phyloP scores from a whole-genome alignment of 805 yeast genomes.

The Metschnikowia dekortorum region DNA sequence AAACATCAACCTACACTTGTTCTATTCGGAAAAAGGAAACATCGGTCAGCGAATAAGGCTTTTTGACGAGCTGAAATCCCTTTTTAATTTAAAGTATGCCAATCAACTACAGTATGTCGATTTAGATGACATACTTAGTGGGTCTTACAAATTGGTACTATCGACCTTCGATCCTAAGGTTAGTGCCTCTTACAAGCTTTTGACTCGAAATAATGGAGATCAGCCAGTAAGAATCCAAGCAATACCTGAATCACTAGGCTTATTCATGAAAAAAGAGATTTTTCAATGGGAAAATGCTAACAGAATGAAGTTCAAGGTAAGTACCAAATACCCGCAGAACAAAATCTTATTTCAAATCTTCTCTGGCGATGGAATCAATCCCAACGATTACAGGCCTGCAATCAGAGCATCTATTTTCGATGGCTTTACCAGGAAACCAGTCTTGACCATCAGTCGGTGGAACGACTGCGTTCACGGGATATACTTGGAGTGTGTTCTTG shows the following conservation, averaged over 20 bases:
- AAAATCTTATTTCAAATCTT: conserved; percentile 24
- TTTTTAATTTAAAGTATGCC: conserved; percentile 29
- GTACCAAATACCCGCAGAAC: conserved; percentile 17
- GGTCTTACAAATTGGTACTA: conserved; percentile 41
- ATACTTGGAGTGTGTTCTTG: conserved; percentile 29
- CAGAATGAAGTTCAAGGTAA: conserved; percentile 32
- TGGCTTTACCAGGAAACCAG: conserved; percentile 22
- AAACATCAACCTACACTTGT: conserved; percentile 41
- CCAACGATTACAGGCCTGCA: conserved; percentile 37
- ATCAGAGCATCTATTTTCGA: conserved; percentile 43
- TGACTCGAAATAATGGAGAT: conserved; percentile 21
- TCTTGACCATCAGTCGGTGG: conserved; percentile 36
- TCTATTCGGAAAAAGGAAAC: conserved; percentile 32
- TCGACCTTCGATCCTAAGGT: conserved; percentile 41
- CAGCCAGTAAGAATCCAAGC: conserved; percentile 9
- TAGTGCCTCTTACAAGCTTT: conserved; percentile 27
- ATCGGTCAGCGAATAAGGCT: conserved; percentile 17
- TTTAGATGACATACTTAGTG: conserved; percentile 22
- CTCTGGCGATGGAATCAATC: conserved; percentile 14
- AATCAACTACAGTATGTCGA: conserved; percentile 30
- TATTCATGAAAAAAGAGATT: conserved; percentile 22
- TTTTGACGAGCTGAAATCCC: conserved; percentile 21
- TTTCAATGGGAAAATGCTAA: conserved; percentile 40
- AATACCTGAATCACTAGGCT: conserved; percentile 30
- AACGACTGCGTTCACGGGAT: conserved; percentile 42